Base-by-base conservation (phyloP, 495 filamentous ascomycete genomes). In the Glutinoglossum americanum region DNA sequence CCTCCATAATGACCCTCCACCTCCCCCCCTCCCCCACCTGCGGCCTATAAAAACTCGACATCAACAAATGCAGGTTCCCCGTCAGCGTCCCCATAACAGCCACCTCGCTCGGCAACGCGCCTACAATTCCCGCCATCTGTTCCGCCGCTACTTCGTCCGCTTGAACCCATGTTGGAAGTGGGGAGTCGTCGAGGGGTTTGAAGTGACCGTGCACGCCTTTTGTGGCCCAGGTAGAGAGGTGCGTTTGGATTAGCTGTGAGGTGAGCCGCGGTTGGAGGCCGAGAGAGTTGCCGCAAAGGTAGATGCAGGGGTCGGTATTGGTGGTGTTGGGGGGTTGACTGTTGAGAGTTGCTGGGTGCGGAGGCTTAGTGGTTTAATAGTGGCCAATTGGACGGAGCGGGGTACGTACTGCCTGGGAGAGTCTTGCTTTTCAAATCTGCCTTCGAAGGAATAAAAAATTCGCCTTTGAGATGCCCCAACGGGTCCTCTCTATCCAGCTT, bases 141-240 rank as follows among this genome's bases (percentile, higher is more conserved):
- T 80, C 75, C 48, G 84, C 76, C 8, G 82, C 80, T 39, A 76
- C 75, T 51, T 80, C 78, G 62, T 92, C 90, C 15, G 86, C 79
- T 62, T 93, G 75, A 33, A 94, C 72, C 79, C 89, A 98, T 55
- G 83, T 81, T 51, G 81, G 80, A 13, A 92, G 73, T 27, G 83
- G 73, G 47, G 84, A 82, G 58, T 83, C 84, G 15, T 81, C 74
- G 32, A 94, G 79, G n/a, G 80, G 75, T 33, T 80, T 83, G 72
- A 96, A 96, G 71, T 98, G 92, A 0, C 90, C 92, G 48, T 81
- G 82, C 19, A 98, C 92, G n/a, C 84, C 92, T 65, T 94, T 92
- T 0, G 82, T 84, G 1, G 85, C 85, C 92, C 92, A 98, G 15
- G 87, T 84, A 25, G 75, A 70, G 32, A 98, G 78, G 65, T 94